Evolutionary conservation across 2,329 filamentous ascomycete genomes (phyloP).

Genomic region (Blastomyces silverae): DNA sequence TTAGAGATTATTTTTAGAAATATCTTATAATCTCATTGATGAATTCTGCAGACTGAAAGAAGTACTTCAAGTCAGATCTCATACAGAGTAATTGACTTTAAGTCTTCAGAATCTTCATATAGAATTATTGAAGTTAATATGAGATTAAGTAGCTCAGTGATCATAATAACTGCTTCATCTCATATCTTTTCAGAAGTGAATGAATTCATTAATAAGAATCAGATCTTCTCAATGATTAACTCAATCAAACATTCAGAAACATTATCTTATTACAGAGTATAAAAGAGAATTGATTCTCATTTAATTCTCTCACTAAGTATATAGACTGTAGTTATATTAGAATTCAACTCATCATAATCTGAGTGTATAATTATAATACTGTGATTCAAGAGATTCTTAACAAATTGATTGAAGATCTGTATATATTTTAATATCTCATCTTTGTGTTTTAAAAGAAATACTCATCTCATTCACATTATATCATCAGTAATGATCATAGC

Average conservation of each 20-base stretch:
- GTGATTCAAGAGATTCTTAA: background rate
- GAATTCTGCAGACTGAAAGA: too few species aligned
- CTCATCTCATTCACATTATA: background rate
- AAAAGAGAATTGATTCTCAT: background rate
- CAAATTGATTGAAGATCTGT: slow-evolving; percentile 1
- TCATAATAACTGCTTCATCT: background rate
- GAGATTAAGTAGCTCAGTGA: background rate
- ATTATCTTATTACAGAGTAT: background rate
- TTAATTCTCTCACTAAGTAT: background rate
- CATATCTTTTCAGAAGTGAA: background rate
- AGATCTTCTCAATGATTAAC: background rate
- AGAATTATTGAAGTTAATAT: too few species aligned
- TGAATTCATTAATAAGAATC: background rate
- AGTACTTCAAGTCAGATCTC: too few species aligned
- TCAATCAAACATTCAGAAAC: background rate
- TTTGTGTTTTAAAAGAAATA: background rate
- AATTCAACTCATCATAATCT: background rate
- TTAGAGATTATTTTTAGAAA: too few species aligned
- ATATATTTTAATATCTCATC: background rate
- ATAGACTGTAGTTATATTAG: background rate
- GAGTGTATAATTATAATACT: background rate
- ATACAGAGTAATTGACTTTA: too few species aligned
- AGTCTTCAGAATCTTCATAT: too few species aligned
- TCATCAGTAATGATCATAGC: background rate
- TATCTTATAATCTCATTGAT: too few species aligned